These are phyloP conservation scores for Tolypocladium cylindrosporum DNA, from an alignment of 2,329 filamentous ascomycete species.

Conservation along the genomic window DNA sequence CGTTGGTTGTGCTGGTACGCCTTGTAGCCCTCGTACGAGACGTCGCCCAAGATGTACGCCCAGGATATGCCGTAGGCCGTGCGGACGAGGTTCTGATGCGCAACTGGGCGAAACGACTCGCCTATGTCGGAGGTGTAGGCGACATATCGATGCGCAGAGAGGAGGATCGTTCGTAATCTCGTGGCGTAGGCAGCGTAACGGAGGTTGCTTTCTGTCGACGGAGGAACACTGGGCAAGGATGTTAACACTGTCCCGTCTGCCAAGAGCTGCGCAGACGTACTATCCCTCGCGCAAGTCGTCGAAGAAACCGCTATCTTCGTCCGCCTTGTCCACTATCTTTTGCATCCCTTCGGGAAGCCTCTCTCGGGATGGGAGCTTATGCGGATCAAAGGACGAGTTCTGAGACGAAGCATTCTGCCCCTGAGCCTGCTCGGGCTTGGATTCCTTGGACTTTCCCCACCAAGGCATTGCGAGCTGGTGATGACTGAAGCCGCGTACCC, in stretches of 20 bases:
- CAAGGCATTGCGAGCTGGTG: slow-evolving; percentile 23
- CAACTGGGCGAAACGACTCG: slow-evolving; percentile 88
- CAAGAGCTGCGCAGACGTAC: slow-evolving; percentile 38
- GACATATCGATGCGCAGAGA: slow-evolving; percentile 88
- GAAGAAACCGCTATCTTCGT: slow-evolving; percentile 62
- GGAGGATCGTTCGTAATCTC: slow-evolving; percentile 74
- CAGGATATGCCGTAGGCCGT: slow-evolving; percentile 85
- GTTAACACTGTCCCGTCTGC: slow-evolving; percentile 9
- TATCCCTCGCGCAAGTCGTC: slow-evolving; percentile 70
- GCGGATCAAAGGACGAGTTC: slow-evolving; percentile 27
- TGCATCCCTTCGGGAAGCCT: slow-evolving; percentile 47
- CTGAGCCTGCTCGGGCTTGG: slow-evolving; percentile 19
- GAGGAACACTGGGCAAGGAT: slow-evolving; percentile 30
- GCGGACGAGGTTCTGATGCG: slow-evolving; percentile 73
- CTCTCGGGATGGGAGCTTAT: slow-evolving; percentile 36
- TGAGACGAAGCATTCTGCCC: slow-evolving; percentile 12
- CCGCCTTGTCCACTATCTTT: slow-evolving; percentile 45
- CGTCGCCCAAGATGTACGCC: slow-evolving; percentile 86
- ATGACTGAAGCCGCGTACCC: neutral
- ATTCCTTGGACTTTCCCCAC: slow-evolving; percentile 29
- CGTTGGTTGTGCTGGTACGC: slow-evolving; percentile 82
- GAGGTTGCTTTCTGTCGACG: slow-evolving; percentile 75
- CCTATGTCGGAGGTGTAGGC: slow-evolving; percentile 96
- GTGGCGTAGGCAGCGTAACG: slow-evolving; percentile 91
- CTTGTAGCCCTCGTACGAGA: slow-evolving; percentile 89